Conservation (phyloP, 495 filamentous ascomycete species). For the Penicillium pancosmium region DNA sequence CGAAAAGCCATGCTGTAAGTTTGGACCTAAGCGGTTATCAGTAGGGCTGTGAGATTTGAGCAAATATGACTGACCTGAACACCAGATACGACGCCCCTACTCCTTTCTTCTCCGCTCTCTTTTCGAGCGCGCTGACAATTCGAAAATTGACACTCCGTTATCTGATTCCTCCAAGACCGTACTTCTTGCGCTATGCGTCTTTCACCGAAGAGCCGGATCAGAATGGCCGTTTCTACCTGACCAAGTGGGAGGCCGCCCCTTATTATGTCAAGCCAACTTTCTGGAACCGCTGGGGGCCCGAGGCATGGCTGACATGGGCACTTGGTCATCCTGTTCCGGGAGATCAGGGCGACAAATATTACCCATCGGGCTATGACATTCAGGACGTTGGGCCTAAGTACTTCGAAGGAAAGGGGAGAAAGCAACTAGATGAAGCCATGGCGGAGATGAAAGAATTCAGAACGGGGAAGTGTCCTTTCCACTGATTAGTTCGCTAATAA, state of each 20-base stretch:
- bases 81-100: conserved; percentile 50
- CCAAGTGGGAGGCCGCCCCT: conserved; percentile 53
- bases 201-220: conserved; percentile 48
- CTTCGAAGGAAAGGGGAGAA: conserved; percentile 57
- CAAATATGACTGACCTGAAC: neutral
- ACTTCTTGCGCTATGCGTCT: conserved; percentile 42
- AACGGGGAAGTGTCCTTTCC: conserved; percentile 59
- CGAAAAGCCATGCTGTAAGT: conserved; percentile 66
- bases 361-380: conserved; percentile 60
- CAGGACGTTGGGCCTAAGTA: conserved; percentile 59
- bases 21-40: neutral
- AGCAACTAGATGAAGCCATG: conserved; percentile 39
- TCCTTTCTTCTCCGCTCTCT: conserved; percentile 34
- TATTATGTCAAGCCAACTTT: conserved; percentile 66
- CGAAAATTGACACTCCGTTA: conserved; percentile 59
- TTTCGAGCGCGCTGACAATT: conserved; percentile 43
- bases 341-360: conserved; percentile 57
- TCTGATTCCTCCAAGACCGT: conserved; percentile 56
- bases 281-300: conserved; percentile 61
- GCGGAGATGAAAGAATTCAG: conserved; percentile 45
- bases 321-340: conserved; percentile 63
- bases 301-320: conserved; percentile 54
- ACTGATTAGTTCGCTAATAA: conserved; percentile 15
- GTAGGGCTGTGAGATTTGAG: neutral
- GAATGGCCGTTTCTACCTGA: conserved; percentile 52